Conservation (phyloP, 164 flowering plant genomes). For the Cinnamomum chago region DNA sequence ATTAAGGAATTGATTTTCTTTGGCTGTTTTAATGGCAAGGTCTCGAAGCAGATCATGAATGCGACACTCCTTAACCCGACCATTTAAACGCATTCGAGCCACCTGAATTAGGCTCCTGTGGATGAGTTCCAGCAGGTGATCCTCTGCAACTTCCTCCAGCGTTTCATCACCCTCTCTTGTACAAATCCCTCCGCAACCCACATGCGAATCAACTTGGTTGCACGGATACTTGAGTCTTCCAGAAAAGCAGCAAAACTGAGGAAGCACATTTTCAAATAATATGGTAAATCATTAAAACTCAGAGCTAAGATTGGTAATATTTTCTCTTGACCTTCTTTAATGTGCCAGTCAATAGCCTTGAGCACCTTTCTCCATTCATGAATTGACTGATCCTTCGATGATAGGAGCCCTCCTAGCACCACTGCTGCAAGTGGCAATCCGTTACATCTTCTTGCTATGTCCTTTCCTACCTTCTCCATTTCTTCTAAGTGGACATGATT, state of each 20-base stretch:
- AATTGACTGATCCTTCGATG: neutral
- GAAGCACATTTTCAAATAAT: neutral
- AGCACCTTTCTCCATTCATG: slow-evolving; percentile 4
- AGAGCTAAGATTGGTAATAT: slow-evolving; percentile 1
- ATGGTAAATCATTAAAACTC: slow-evolving; percentile 6
- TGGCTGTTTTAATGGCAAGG: neutral
- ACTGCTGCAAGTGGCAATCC: neutral
- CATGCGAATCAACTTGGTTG: neutral
- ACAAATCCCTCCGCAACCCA: slow-evolving; percentile 5
- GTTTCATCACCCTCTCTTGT: neutral
- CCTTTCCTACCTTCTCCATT: neutral
- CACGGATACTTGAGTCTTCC: neutral
- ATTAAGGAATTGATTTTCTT: neutral
- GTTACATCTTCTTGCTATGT: neutral
- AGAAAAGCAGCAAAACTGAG: neutral
- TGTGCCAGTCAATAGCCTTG: neutral
- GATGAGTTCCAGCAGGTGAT: neutral
- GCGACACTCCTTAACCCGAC: neutral
- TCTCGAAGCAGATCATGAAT: slow-evolving; percentile 2
- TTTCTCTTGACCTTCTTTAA: neutral
- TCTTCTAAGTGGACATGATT: neutral
- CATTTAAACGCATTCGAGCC: neutral
- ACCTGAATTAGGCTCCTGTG: neutral
- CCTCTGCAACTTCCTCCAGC: slow-evolving; percentile 6
- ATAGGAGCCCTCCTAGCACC: neutral